Evolutionary conservation across 805 yeast genomes (phyloP).

Genomic region (Kregervanrija pseudodelftensis): DNA sequence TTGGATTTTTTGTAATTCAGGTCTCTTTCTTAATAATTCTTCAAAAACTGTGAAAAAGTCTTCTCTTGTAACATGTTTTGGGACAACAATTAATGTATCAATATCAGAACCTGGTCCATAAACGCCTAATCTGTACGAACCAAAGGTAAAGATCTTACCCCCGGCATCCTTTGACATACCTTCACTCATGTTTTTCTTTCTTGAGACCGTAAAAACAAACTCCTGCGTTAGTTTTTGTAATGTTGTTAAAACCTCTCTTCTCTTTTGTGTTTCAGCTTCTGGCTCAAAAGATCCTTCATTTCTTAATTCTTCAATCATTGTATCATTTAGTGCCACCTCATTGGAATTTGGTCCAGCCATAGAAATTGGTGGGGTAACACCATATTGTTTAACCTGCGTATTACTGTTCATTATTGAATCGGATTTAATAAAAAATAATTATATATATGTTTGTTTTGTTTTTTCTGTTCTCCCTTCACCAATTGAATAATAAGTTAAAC

Average conservation of each 20-base stretch:
- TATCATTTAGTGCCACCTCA: slow-evolving; percentile 71
- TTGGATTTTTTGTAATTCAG: slow-evolving; percentile 84
- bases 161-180: slow-evolving; percentile 98
- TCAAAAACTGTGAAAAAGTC: slow-evolving; percentile 84
- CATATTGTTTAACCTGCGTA: slow-evolving; percentile 33
- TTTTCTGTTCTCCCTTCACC: neutral
- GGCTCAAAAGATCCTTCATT: slow-evolving; percentile 83
- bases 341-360: slow-evolving; percentile 75
- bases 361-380: slow-evolving; percentile 82
- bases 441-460: neutral
- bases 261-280: slow-evolving; percentile 72
- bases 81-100: slow-evolving; percentile 93
- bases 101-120: slow-evolving; percentile 98
- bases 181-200: slow-evolving; percentile 84
- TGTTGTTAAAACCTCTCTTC: slow-evolving; percentile 65
- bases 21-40: slow-evolving; percentile 56
- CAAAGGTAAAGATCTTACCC: slow-evolving; percentile 94
- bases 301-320: slow-evolving; percentile 70
- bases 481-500: neutral
- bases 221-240: slow-evolving; percentile 71
- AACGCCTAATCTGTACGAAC: slow-evolving; percentile 91
- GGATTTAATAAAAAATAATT: neutral
- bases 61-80: slow-evolving; percentile 87
- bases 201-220: slow-evolving; percentile 77
- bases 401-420: neutral